Evolutionary conservation across 805 yeast genomes (phyloP).

Genomic region (Starmerella etchellsii): DNA sequence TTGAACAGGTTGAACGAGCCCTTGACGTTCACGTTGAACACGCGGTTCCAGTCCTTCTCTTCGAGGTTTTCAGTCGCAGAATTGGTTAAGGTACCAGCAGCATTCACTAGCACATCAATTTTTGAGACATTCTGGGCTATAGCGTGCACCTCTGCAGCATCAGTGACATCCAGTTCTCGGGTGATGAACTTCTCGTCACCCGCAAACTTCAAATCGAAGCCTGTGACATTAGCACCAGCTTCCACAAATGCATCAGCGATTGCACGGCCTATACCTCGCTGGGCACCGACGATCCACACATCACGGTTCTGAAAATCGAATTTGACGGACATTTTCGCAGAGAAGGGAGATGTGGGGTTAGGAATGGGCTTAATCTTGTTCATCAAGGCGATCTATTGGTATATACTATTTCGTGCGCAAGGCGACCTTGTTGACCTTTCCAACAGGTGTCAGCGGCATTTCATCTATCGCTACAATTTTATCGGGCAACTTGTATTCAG

Average conservation of each 20-base stretch:
- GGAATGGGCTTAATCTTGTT: not conserved
- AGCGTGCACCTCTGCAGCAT: not conserved
- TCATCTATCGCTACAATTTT: slow-evolving; percentile 8
- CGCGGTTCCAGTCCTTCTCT: slow-evolving; percentile 5
- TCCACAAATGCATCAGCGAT: slow-evolving; percentile 5
- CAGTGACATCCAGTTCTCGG: slow-evolving; percentile 3
- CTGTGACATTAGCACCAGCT: slow-evolving; percentile 10
- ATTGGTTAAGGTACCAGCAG: slow-evolving; percentile 9
- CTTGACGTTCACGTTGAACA: slow-evolving; percentile 13
- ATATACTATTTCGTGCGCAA: too few relatives aligned
- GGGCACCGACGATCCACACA: slow-evolving; percentile 14
- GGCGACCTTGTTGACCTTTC: slow-evolving; percentile 13
- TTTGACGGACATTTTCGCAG: slow-evolving; percentile 7
- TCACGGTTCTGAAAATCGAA: slow-evolving; percentile 4
- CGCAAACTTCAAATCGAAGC: slow-evolving; percentile 8
- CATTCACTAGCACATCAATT: slow-evolving; percentile 12
- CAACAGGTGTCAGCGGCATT: slow-evolving; percentile 15
- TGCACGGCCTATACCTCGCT: slow-evolving; percentile 10
- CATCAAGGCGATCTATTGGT: too few relatives aligned
- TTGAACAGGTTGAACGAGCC: slow-evolving; percentile 12
- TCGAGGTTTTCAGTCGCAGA: slow-evolving; percentile 9
- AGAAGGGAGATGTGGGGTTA: too few relatives aligned
- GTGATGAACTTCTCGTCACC: not conserved
- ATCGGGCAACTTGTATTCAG: slow-evolving; percentile 16
- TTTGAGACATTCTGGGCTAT: not conserved